Base-by-base conservation (phyloP, 2,329 filamentous ascomycete species). In the Sclerotinia subarctica region DNA sequence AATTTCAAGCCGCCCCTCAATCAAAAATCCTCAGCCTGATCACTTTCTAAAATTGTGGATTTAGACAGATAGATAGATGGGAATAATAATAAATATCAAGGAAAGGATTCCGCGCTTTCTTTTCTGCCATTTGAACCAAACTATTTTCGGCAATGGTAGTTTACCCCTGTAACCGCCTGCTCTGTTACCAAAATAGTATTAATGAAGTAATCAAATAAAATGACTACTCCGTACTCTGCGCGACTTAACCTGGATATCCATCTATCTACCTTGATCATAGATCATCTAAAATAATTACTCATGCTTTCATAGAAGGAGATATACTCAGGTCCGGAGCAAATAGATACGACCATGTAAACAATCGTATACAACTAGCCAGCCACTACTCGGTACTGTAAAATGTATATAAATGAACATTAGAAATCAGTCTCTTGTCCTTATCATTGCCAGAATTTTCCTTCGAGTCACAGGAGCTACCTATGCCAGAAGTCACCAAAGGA, bases 1-100 rank as follows among this genome's bases (percentile, higher is more conserved):
- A 49, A 19, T 11, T 42, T 17, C 46, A 38, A 60, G 46, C 21
- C 46, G 46, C 29, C 58, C 46, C 13, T 62, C 57, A 35, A 49
- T 60, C 26, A 60, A 60, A 46, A 60, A 47, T 57, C 58, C 35
- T 60, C 58, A 60, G 58, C 44, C 58, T 60, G 58, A 35, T 60
- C 59, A 62, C 46, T 62, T 62, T n/a, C 29, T 51, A 51, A n/a
- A 58, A 38, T 38, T 51, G 46, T 38, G 29, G 59, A 19, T 51
- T 51, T 26, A 19, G 59, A 35, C 17, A 19, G 46, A 35, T 38
- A 35, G 10, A 35, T 38, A 38, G 38, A 38, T 38, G 13, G 38
- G 13, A 38, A 38, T 38, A 42, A 42, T 13, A 38, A 38, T 38
- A 42, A 42, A 42, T 42, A 15, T 15, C 59, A 38, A 62, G 46